Percentiles rank a stretch among this genome's conserved stretches.
These are phyloP conservation scores for Pichia sp. DNA, from an alignment of 1,139 yeast species.

Conservation along the genomic window DNA sequence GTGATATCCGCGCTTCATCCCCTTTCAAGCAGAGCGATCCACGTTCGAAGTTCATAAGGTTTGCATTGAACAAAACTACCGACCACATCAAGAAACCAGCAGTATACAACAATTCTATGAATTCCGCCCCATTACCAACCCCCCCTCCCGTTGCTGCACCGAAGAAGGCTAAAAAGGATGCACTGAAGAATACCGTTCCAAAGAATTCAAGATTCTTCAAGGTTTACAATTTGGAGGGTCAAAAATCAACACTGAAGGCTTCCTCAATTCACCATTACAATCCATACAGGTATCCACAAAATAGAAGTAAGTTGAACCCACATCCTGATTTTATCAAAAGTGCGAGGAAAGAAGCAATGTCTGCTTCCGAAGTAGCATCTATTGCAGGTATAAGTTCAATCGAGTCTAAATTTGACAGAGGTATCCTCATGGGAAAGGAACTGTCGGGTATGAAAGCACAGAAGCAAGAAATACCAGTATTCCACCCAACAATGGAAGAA, in stretches of 20 bases:
- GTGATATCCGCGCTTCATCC: too few species aligned
- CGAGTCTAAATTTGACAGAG: background rate
- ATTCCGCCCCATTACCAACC: too few species aligned
- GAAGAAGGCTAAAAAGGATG: conserved; percentile 7
- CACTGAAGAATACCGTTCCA: conserved; percentile 22
- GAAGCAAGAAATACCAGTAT: conserved; percentile 23
- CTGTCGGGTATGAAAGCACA: background rate
- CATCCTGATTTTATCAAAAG: conserved; percentile 28
- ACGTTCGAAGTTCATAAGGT: too few species aligned
- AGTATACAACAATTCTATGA: too few species aligned
- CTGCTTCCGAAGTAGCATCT: background rate
- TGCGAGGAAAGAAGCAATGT: conserved; percentile 2
- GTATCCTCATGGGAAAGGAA: too few species aligned
- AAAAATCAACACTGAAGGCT: conserved; percentile 4
- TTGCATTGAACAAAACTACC: conserved; percentile 10
- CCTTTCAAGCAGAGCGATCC: too few species aligned
- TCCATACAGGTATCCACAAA: conserved; percentile 40
- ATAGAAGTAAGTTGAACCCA: conserved; percentile 34
- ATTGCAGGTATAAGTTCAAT: conserved; percentile 6
- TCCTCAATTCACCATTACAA: conserved; percentile 30
- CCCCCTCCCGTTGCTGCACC: too few species aligned
- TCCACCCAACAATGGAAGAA: conserved; percentile 21
- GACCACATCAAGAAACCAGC: conserved; percentile 9
- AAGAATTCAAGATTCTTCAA: conserved; percentile 34
- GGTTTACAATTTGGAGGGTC: conserved; percentile 29